A percentile compares a stretch with the other conserved stretches of the same genome.
phyloP scores from a whole-genome alignment of 1,284 basidiomycete species.

The Ceratobasidium sp. region DNA sequence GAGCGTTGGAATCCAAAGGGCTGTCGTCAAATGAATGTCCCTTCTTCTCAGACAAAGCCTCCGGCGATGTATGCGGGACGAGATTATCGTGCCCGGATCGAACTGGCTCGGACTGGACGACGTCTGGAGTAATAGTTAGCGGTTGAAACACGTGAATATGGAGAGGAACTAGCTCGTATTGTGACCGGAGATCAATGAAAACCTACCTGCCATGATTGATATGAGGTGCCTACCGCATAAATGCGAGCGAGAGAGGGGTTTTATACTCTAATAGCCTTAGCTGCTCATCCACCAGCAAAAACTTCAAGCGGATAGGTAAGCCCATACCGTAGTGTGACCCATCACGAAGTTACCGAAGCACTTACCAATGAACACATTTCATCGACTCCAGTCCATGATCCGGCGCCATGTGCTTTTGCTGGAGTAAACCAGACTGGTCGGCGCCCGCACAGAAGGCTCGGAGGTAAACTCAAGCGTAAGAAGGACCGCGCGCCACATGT shows the following conservation, averaged over 20 bases:
- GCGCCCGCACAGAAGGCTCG: too few species aligned
- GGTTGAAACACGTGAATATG: too few species aligned
- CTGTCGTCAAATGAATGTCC: background rate
- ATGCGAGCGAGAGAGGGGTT: background rate
- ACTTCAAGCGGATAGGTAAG: background rate
- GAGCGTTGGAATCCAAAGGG: background rate
- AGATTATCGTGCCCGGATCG: background rate
- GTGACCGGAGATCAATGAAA: too few species aligned
- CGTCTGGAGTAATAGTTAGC: background rate
- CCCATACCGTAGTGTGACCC: background rate
- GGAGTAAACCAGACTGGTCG: too few species aligned
- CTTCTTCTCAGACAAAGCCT: conserved; percentile 7
- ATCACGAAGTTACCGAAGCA: conserved; percentile 1
- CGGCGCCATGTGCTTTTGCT: too few species aligned
- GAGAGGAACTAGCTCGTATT: too few species aligned
- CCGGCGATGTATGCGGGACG: background rate
- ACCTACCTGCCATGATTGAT: too few species aligned
- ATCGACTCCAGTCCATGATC: too few species aligned
- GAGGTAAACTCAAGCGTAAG: too few species aligned
- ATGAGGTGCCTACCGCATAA: too few species aligned
- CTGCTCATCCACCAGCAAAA: background rate
- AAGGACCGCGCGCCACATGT: too few species aligned
- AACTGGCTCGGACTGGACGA: background rate
- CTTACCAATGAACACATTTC: background rate
- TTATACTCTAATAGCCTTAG: background rate